These are phyloP conservation scores for Dichomitus squalens DNA, from an alignment of 1,284 basidiomycete genomes.

Conservation along the genomic window DNA sequence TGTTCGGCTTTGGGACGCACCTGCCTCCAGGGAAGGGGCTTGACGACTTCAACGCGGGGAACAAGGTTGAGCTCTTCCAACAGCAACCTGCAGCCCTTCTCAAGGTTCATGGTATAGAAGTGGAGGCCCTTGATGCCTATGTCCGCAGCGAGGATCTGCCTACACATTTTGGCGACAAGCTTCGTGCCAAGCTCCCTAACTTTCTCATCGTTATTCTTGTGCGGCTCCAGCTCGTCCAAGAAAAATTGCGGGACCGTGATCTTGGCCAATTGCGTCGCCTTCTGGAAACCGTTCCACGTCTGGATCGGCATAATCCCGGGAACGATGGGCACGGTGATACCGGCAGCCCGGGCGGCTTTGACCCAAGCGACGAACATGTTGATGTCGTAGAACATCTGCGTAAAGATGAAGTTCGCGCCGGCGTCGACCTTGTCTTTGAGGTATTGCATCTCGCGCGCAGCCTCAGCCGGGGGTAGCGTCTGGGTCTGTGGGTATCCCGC, in stretches of 20 bases:
- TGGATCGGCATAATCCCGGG: conserved; percentile 98
- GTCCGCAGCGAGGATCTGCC: conserved; percentile 74
- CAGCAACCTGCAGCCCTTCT: conserved; percentile 93
- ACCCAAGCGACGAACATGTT: conserved; percentile 88
- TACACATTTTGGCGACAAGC: conserved; percentile 88
- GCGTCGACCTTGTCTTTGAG: conserved; percentile 89
- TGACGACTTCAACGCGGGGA: conserved; percentile 83
- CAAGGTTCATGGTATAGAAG: conserved; percentile 98
- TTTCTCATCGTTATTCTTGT: conserved; percentile 91
- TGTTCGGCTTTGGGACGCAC: conserved; percentile 36
- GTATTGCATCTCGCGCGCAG: conserved; percentile 82
- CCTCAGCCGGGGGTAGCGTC: conserved; percentile 69
- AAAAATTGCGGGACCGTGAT: conserved; percentile 84
- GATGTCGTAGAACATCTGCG: conserved; percentile 95
- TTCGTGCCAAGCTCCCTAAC: conserved; percentile 89
- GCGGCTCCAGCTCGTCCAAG: conserved; percentile 82
- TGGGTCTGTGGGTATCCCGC: conserved; percentile 87
- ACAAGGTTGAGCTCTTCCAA: conserved; percentile 87
- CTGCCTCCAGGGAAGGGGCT: conserved; percentile 92
- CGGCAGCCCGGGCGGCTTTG: conserved; percentile 77
- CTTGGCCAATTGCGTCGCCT: conserved; percentile 87
- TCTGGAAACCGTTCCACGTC: conserved; percentile 96
- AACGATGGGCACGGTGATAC: conserved; percentile 93
- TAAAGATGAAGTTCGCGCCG: conserved; percentile 91
- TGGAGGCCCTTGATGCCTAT: conserved; percentile 88